Evolutionary conservation across 2,329 filamentous ascomycete species (phyloP).

Genomic region (Chaetomium sp.): DNA sequence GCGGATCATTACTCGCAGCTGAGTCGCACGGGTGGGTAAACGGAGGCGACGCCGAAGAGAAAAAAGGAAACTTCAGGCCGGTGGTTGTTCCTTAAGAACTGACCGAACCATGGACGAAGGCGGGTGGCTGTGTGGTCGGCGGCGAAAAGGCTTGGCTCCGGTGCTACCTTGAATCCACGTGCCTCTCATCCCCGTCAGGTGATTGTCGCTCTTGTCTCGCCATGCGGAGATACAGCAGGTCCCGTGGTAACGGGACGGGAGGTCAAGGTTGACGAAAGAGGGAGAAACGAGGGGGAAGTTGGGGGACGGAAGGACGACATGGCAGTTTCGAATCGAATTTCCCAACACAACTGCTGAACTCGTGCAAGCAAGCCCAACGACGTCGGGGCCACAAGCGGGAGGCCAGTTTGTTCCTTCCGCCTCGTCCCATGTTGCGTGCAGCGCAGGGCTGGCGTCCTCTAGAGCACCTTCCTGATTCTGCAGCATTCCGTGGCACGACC

Average conservation of each 20-base stretch:
- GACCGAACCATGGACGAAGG: no score
- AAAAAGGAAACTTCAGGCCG: no score
- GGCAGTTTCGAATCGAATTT: no score
- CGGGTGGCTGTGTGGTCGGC: no score
- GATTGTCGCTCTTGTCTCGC: conserved; percentile 8
- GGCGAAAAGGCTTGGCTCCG: conserved; percentile 2
- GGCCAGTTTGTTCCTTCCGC: background rate
- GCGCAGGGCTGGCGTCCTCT: background rate
- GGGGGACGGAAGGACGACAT: no score
- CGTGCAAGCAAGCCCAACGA: no score
- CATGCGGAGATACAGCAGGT: conserved; percentile 9
- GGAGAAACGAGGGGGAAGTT: background rate
- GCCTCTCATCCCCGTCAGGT: conserved; percentile 10
- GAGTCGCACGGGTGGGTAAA: no score
- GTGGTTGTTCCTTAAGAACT: no score
- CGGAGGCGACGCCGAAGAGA: no score
- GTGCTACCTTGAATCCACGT: conserved; percentile 14
- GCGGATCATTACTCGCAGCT: no score
- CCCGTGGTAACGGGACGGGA: background rate
- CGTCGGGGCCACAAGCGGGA: no score
- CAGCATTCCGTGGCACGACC: background rate
- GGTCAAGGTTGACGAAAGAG: background rate
- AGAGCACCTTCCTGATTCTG: conserved; percentile 1
- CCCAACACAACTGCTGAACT: no score
- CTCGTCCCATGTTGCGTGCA: background rate